Evolutionary conservation across 2,329 filamentous ascomycete species (phyloP).

Genomic region (Elsinoe australis): DNA sequence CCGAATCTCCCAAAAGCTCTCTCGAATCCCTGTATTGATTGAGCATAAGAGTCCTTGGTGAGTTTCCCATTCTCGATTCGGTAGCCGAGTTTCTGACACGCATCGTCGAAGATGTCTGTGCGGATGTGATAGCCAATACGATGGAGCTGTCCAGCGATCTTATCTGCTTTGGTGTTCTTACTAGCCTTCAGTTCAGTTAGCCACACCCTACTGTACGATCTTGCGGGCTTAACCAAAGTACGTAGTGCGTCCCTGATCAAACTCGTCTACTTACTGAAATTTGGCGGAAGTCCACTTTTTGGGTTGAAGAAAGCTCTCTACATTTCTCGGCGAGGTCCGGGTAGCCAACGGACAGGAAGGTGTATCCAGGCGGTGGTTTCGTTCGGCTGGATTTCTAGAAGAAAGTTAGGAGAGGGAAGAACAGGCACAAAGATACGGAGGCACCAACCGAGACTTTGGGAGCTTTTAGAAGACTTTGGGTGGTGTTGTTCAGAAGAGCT

Average conservation of each 20-base stretch:
- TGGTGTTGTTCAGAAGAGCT: not conserved
- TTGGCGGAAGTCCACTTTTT: constrained; percentile 47
- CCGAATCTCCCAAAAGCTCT: constrained; percentile 16
- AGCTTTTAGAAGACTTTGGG: not conserved
- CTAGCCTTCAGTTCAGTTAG: constrained; percentile 21
- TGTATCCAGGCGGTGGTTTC: constrained; percentile 51
- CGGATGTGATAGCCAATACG: constrained; percentile 58
- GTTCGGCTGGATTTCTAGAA: not conserved
- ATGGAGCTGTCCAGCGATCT: constrained; percentile 52
- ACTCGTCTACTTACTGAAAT: constrained; percentile 48
- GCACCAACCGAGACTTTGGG: not conserved
- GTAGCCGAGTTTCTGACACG: constrained; percentile 47
- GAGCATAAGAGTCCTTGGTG: constrained; percentile 25
- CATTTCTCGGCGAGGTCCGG: constrained; percentile 52
- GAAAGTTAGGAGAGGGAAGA: too few species aligned
- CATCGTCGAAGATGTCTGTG: constrained; percentile 50
- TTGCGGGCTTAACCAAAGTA: not conserved
- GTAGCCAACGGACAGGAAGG: constrained; percentile 53
- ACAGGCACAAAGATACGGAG: too few species aligned
- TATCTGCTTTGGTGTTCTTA: constrained; percentile 22
- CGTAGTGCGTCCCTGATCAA: not conserved
- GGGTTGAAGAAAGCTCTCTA: constrained; percentile 52
- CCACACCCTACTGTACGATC: not conserved
- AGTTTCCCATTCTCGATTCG: constrained; percentile 24
- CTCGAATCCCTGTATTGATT: constrained; percentile 17